Base-by-base conservation (phyloP, 495 filamentous ascomycete species). In the Aspergillus bridgeri region DNA sequence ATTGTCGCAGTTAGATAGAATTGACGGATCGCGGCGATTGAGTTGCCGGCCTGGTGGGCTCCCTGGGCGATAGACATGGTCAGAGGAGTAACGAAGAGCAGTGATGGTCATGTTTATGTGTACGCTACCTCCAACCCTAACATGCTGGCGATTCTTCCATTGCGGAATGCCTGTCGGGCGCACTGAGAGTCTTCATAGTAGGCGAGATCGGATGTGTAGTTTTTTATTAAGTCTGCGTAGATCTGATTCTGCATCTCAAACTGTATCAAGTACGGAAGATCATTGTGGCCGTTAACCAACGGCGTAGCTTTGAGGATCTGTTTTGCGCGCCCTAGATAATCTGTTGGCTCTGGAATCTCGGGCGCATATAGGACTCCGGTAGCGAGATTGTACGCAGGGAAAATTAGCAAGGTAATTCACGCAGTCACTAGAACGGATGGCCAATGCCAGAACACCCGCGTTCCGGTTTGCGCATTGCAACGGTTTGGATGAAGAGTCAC, bases 1-100 rank as follows among this genome's bases (percentile, higher is more conserved):
- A 56, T 72, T 75, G 33, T 75, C 66, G 46, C 71, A 69, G 51
- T 72, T 75, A 49, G 73, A 51, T 73, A 68, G 51, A 71, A 62
- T 57, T 67, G 66, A 19, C 72, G 65, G 25, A 78, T 51, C 13
- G 72, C 63, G 15, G 64, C 66, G 24, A 65, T 21, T 22, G 66
- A 67, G 38, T 64, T 67, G 2, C 61, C 71, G 9, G 72, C 65
- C 46, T 70, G 66, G 51, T 69, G 66, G 11, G 61, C 48, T 2
- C 66, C 66, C 33, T 38, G 6, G 8, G 33, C 13, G 11, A 15
- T 8, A 15, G 33, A 15, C 6, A 29, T 29, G 6, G 33, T 38
- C 33, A 38, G 33, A 8, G 8, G 17, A 15, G 8, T 3, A 13
- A 15, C 2, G 3, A 15, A 15, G 1, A 15, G 0, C 11, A 15